Conservation (phyloP, 208 protist genomes). For the Crithidia brevicula region DNA sequence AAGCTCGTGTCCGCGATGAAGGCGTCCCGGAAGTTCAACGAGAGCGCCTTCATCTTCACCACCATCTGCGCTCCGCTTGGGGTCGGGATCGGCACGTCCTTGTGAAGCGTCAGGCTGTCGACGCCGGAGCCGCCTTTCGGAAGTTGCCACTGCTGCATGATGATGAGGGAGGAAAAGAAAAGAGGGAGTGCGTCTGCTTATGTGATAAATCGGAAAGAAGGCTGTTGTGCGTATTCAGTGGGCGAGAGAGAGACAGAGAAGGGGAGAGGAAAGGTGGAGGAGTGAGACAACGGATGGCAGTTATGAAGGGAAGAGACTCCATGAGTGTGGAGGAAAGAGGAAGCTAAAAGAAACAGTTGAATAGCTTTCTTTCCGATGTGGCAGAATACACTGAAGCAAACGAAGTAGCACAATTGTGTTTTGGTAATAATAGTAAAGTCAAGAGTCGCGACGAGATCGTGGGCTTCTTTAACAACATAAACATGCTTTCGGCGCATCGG, state of each 20-base stretch:
- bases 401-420: no score
- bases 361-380: background rate
- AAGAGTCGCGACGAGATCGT: no score
- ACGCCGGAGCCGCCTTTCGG: conserved; percentile 35
- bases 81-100: conserved; percentile 20
- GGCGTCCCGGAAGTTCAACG: conserved; percentile 37
- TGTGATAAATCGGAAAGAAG: background rate
- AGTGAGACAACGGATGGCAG: no score
- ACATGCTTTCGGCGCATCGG: no score
- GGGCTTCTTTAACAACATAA: no score
- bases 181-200: no score
- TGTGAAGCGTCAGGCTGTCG: conserved; percentile 19
- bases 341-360: conserved; percentile 4
- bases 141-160: conserved; percentile 40
- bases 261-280: no score
- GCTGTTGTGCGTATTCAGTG: no score
- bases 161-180: background rate
- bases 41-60: conserved; percentile 31
- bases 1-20: conserved; percentile 22
- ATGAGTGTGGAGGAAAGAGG: conserved; percentile 1
- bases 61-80: conserved; percentile 20
- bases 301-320: no score
- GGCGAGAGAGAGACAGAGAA: no score
- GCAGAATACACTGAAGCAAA: no score
- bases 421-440: no score